Evolutionary conservation across 768 basidiomycete genomes (phyloP).

Genomic region (Xanthoconium purpureum): DNA sequence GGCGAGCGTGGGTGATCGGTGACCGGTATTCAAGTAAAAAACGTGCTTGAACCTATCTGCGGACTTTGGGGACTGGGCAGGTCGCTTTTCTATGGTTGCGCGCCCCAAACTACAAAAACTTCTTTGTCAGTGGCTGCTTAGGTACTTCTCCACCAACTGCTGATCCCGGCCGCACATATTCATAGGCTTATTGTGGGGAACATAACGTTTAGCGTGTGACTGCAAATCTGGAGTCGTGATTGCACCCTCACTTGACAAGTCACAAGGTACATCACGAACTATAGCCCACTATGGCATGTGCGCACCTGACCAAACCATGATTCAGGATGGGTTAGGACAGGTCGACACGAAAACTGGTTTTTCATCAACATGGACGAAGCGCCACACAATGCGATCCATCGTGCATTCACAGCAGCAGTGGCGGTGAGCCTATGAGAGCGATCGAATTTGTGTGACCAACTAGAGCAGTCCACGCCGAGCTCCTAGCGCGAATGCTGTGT

Average conservation of each 20-base stretch:
- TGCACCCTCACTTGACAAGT: slow-evolving; percentile 7
- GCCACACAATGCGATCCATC: neutral
- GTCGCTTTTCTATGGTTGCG: neutral
- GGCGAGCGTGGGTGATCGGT: slow-evolving; percentile 2
- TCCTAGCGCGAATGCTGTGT: slow-evolving; percentile 2
- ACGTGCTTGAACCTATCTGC: neutral
- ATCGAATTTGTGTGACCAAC: neutral
- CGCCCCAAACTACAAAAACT: neutral
- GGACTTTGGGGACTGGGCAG: no score
- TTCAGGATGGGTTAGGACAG: neutral
- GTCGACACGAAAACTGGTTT: neutral
- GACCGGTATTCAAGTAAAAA: slow-evolving; percentile 7
- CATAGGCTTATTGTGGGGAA: slow-evolving; percentile 26
- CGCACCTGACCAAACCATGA: slow-evolving; percentile 7
- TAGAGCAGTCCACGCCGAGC: neutral
- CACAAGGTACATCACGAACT: slow-evolving; percentile 7
- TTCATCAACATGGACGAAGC: neutral
- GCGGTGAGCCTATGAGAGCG: neutral
- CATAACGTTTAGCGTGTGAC: slow-evolving; percentile 16
- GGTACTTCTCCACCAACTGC: neutral
- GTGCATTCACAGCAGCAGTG: neutral
- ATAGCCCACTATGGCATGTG: neutral
- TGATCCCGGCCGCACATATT: slow-evolving; percentile 17
- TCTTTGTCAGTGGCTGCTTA: neutral
- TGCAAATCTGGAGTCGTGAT: slow-evolving; percentile 16